A percentile compares a stretch with the other conserved stretches of the same genome.
phyloP scores from a whole-genome alignment of 345 rosid genomes.

The Ricinus communis region DNA sequence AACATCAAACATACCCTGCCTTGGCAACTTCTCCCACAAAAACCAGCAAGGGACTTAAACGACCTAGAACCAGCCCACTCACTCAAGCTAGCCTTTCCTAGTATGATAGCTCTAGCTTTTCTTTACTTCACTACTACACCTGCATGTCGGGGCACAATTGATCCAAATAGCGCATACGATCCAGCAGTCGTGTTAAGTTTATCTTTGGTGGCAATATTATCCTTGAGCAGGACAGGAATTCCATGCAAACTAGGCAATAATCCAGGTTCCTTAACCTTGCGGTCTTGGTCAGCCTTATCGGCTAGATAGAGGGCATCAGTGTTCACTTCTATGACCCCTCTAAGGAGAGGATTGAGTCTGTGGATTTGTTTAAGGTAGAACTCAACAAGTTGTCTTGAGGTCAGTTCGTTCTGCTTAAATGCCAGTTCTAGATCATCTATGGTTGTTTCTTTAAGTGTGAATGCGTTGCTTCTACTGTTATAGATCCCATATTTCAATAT shows the following conservation, averaged over 20 bases:
- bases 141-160: slow-evolving; percentile 44
- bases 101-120: slow-evolving; percentile 47
- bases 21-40: slow-evolving; percentile 49
- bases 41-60: slow-evolving; percentile 26
- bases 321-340: slow-evolving; percentile 25
- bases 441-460: slow-evolving; percentile 50
- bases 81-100: slow-evolving; percentile 62
- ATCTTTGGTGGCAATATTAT: slow-evolving; percentile 52
- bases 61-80: slow-evolving; percentile 51
- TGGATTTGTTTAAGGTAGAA: slow-evolving; percentile 24
- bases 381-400: slow-evolving; percentile 59
- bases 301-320: slow-evolving; percentile 10
- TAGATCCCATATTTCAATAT: slow-evolving; percentile 5
- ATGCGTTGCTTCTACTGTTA: slow-evolving; percentile 1
- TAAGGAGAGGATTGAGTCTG: slow-evolving; percentile 36
- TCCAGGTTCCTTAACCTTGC: slow-evolving; percentile 17
- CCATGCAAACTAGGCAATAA: slow-evolving; percentile 40
- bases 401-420: slow-evolving; percentile 46
- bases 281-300: slow-evolving; percentile 18
- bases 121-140: slow-evolving; percentile 46
- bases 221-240: slow-evolving; percentile 55
- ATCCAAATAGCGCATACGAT: slow-evolving; percentile 42
- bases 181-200: slow-evolving; percentile 56
- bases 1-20: slow-evolving; percentile 37
- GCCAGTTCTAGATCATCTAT: slow-evolving; percentile 42